These are phyloP conservation scores for Alternaria arborescens DNA, from an alignment of 2,329 filamentous ascomycete species.

Conservation along the genomic window DNA sequence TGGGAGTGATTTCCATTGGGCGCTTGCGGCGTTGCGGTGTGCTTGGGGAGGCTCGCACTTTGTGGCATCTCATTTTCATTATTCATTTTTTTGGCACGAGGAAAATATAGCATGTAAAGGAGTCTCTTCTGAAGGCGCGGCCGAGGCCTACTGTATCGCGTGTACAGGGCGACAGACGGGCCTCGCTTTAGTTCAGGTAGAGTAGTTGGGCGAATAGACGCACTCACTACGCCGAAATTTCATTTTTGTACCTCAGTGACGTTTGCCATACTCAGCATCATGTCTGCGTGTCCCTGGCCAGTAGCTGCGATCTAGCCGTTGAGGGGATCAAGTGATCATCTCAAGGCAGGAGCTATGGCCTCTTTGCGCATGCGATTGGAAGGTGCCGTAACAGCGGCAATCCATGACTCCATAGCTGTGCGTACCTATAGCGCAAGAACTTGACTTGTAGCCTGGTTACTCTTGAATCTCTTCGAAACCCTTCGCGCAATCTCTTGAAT, in stretches of 20 bases:
- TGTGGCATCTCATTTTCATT: constrained; percentile 35
- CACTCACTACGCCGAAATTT: constrained; percentile 19
- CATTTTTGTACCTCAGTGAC: neutral
- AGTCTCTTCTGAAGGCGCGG: constrained; percentile 29
- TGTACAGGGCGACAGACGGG: constrained; percentile 21
- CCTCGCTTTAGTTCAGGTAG: constrained; percentile 30
- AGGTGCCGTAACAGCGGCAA: constrained; percentile 23
- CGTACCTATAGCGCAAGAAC: constrained; percentile 19
- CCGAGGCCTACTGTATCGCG: constrained; percentile 22
- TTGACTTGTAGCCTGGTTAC: constrained; percentile 3
- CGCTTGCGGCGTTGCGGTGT: constrained; percentile 38
- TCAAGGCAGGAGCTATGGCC: constrained; percentile 19
- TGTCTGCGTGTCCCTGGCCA: neutral
- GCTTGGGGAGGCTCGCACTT: constrained; percentile 30
- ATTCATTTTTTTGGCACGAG: constrained; percentile 34
- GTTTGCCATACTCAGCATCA: neutral
- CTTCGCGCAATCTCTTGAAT: constrained; percentile 12
- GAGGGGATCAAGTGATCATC: constrained; percentile 11
- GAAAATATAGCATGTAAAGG: constrained; percentile 43
- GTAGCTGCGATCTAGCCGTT: constrained; percentile 5
- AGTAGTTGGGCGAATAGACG: constrained; percentile 35
- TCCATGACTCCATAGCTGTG: constrained; percentile 23
- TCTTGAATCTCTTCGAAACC: constrained; percentile 3
- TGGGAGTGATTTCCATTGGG: constrained; percentile 35
- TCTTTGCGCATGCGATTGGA: constrained; percentile 21